Conservation (phyloP, 257 asterid genomes). For the Knoxia roxburghii region DNA sequence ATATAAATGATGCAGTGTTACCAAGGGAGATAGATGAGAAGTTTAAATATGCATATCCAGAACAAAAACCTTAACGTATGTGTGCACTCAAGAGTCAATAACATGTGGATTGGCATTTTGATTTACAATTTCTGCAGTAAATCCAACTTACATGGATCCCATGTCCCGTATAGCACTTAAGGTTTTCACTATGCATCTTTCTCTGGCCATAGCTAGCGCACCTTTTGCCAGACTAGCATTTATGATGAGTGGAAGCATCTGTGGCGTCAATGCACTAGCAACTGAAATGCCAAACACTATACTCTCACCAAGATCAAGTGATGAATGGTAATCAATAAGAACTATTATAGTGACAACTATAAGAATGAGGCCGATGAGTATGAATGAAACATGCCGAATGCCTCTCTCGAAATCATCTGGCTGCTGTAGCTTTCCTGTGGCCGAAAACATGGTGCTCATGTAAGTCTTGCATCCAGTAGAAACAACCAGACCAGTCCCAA, state of each 20-base stretch:
- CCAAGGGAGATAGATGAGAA: neutral
- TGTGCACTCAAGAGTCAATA: neutral
- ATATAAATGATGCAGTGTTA: neutral
- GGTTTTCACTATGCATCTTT: slow-evolving; percentile 22
- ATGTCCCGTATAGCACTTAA: slow-evolving; percentile 16
- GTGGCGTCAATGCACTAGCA: slow-evolving; percentile 27
- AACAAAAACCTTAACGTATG: neutral
- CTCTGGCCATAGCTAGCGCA: slow-evolving; percentile 21
- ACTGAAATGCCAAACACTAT: slow-evolving; percentile 22
- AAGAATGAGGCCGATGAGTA: slow-evolving; percentile 13
- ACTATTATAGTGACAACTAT: slow-evolving; percentile 10
- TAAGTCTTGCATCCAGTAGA: slow-evolving; percentile 24
- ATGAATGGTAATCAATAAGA: slow-evolving; percentile 5
- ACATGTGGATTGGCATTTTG: neutral
- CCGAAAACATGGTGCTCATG: slow-evolving; percentile 22
- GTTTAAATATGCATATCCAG: neutral
- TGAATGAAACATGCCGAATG: slow-evolving; percentile 19
- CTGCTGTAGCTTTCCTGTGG: slow-evolving; percentile 17
- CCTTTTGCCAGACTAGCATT: slow-evolving; percentile 21
- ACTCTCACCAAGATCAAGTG: slow-evolving; percentile 13
- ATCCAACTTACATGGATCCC: slow-evolving; percentile 26
- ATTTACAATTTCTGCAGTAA: neutral
- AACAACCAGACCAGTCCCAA: slow-evolving; percentile 22
- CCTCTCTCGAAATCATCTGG: slow-evolving; percentile 19
- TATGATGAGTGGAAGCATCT: slow-evolving; percentile 25